phyloP scores from a whole-genome alignment of 2,329 filamentous ascomycete species.

The Neodidymelliopsis sp. region DNA sequence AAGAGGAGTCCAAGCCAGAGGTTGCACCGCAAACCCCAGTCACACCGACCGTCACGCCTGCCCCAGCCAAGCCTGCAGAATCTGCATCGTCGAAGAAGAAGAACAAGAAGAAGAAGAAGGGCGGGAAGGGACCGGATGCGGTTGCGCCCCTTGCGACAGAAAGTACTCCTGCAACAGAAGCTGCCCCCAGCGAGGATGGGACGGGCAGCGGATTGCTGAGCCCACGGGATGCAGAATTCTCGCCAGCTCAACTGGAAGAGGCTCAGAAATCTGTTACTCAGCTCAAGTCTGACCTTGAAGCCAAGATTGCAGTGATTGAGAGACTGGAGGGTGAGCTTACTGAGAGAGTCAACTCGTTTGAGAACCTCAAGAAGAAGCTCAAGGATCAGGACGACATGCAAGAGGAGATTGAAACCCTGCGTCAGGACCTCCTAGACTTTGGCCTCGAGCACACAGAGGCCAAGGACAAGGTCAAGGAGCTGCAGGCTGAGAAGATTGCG shows the following conservation, averaged over 20 bases:
- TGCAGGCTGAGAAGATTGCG: constrained; percentile 72
- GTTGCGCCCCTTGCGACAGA: too few relatives aligned
- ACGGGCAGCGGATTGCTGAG: constrained; percentile 44
- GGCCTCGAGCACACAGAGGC: constrained; percentile 85
- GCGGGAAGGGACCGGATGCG: constrained; percentile 56
- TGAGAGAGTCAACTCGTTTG: constrained; percentile 74
- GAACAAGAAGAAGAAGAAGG: constrained; percentile 82
- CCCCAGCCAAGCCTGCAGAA: constrained; percentile 31
- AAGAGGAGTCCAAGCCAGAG: constrained; percentile 22
- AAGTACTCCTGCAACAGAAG: constrained; percentile 47
- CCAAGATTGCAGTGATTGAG: constrained; percentile 43
- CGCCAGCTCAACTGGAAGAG: constrained; percentile 38
- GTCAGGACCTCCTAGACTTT: constrained; percentile 79
- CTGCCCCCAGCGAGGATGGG: constrained; percentile 49
- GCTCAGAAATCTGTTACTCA: constrained; percentile 38
- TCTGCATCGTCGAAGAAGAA: constrained; percentile 72
- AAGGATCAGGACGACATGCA: constrained; percentile 78
- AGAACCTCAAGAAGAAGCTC: constrained; percentile 72
- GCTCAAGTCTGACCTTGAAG: constrained; percentile 46
- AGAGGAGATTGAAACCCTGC: constrained; percentile 85
- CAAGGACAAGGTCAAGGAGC: constrained; percentile 75
- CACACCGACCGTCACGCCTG: constrained; percentile 12
- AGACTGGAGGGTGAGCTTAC: constrained; percentile 43
- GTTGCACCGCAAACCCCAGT: constrained; percentile 26
- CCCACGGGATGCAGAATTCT: constrained; percentile 54